Evolutionary conservation across 441 rosid genomes (phyloP), one percentile per base, ranked within the genome.

Genomic region (Manihot esculenta): DNA sequence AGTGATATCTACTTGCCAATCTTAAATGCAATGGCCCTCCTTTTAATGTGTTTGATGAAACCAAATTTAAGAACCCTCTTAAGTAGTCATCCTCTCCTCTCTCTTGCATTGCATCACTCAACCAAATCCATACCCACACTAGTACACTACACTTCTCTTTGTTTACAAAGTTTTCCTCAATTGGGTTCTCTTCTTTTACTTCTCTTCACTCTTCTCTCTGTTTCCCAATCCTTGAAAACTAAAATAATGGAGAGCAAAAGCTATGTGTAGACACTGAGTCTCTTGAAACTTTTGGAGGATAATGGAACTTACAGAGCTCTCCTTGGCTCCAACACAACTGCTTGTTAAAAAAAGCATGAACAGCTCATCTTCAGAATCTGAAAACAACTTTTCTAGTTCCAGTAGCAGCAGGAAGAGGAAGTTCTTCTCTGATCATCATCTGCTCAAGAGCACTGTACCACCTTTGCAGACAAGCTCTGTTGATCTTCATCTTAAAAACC

Each of bases 21-120:
- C 78, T 79, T 84, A 58, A 82, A 84, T 84, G 88, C 84, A 63
- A 62, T 78, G 77, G 75, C 81, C 84, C 81, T 80, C 72, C 84
- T 67, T 79, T 82, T 77, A 82, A 73, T 79, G 78, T 64, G 79
- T 72, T 80, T 74, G 74, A 80, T 80, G 74, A 64, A 69, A 26
- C 50, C 79, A 2, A 77, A 81, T 81, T 84, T 78, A 79, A 70
- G 79, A 75, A 72, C 69, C 79, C 64, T 73, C 55, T 77, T 72
- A 21, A 74, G 69, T 72, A 47, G 47, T 64, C 72, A 77, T 63
- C 21, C 49, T 72, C 55, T 35, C 41, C 50, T 4, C 4, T 30
- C 2, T n/a, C n/a, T n/a, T n/a, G n/a, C n/a, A 66, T 27, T 45
- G 58, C 76, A 62, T 73, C 66, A 81, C 14, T 42, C 60, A 20